Evolutionary conservation across 108 stramenopile species (phyloP).

Genomic region (Mayamaea pseudoterrestris): DNA sequence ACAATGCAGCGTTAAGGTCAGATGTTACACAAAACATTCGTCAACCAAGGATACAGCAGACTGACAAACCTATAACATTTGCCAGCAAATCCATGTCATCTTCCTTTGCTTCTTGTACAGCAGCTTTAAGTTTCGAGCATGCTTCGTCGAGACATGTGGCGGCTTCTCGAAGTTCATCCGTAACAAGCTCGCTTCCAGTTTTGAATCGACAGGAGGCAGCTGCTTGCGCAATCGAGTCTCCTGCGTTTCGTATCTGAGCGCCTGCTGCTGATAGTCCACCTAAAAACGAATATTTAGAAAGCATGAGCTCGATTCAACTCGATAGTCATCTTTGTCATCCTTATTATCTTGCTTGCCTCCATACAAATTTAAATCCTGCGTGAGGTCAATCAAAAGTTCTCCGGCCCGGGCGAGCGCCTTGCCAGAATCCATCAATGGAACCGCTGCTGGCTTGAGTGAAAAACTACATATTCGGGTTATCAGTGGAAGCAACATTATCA

Average conservation of each 20-base stretch:
- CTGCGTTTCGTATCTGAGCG: constrained; percentile 54
- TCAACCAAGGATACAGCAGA: no score
- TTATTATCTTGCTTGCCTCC: no score
- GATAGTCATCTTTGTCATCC: no score
- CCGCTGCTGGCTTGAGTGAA: constrained; percentile 56
- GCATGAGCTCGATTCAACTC: no score
- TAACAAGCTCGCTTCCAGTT: constrained; percentile 56
- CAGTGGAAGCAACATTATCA: no score
- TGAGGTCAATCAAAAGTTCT: constrained; percentile 62
- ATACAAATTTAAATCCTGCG: constrained; percentile 38
- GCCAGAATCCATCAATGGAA: constrained; percentile 61
- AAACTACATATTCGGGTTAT: no score
- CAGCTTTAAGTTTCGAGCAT: constrained; percentile 22
- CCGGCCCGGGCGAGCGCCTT: constrained; percentile 68
- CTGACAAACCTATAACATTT: no score
- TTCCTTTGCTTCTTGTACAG: constrained; percentile 34
- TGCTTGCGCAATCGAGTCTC: constrained; percentile 73
- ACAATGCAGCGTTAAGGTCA: no score
- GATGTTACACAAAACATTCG: no score
- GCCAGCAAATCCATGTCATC: constrained; percentile 26
- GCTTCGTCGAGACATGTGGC: constrained; percentile 52
- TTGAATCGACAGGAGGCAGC: constrained; percentile 70
- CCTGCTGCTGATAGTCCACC: constrained; percentile 55
- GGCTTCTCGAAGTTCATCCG: constrained; percentile 70
- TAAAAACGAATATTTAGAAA: no score